Conservation (phyloP, 768 basidiomycete species). For the Lactarius indigo region DNA sequence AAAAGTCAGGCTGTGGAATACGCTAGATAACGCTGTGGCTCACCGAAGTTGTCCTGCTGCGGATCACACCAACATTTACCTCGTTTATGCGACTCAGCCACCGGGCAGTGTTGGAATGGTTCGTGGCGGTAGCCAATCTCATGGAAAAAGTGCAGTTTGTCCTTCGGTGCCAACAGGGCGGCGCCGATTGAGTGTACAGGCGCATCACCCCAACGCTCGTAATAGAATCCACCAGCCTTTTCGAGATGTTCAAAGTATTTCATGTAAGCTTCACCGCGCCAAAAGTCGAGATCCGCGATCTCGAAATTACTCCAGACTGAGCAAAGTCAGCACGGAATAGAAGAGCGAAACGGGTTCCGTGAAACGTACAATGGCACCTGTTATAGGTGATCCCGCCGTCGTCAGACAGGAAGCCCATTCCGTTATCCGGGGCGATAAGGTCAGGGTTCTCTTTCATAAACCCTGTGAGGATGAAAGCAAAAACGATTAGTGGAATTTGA, state of each 20-base stretch:
- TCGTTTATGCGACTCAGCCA: conserved; percentile 64
- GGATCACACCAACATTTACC: conserved; percentile 86
- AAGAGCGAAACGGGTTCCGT: conserved; percentile 4
- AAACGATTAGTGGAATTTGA: neutral
- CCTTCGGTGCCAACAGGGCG: conserved; percentile 81
- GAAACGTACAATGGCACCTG: conserved; percentile 46
- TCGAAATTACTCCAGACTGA: conserved; percentile 65
- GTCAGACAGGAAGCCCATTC: conserved; percentile 53
- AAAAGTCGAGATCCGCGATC: conserved; percentile 56
- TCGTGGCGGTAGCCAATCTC: conserved; percentile 93
- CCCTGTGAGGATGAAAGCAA: conserved; percentile 32
- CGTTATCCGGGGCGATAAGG: conserved; percentile 47
- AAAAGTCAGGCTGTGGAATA: conserved; percentile 8
- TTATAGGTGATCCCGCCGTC: conserved; percentile 56
- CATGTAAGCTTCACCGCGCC: conserved; percentile 53
- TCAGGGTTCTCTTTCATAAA: conserved; percentile 49
- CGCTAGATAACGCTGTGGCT: conserved; percentile 26
- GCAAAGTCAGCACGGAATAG: neutral
- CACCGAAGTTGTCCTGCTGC: conserved; percentile 67
- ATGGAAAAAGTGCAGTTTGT: conserved; percentile 92
- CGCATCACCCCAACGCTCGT: conserved; percentile 92
- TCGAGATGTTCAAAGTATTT: conserved; percentile 58
- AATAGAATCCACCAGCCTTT: conserved; percentile 54
- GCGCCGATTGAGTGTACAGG: conserved; percentile 80
- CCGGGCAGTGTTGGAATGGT: conserved; percentile 91